Evolutionary conservation across 306 rosid genomes (phyloP), one percentile per base, ranked within the genome.

Genomic region (Vigna angularis): DNA sequence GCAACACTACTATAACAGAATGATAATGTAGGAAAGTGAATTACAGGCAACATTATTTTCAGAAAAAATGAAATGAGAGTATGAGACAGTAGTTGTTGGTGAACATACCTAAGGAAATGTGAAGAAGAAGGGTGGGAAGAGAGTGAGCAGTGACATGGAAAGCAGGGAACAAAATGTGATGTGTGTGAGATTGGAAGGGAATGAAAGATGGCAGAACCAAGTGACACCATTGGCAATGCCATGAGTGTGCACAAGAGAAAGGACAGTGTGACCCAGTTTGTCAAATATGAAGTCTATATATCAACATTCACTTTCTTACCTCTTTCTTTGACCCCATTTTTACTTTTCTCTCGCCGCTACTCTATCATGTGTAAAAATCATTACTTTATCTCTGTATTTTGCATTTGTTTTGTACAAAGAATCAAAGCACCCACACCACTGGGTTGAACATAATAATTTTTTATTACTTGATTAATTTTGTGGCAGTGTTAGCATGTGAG

Each of bases 191-290:
- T 9, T 24, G 79, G 53, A 51, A 34, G 6, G 24, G 75, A 48
- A 55, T 77, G 75, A 26, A 68, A 63, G 11, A 32, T 77, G 40
- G 57, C 28, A 5, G 69, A 11, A n/a, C 40, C 34, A 68, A 45
- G 30, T 48, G 69, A 55, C 70, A 9, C 5, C 82, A 68, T 77
- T 66, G 70, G 51, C 58, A 76, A 7, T 76, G 66, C 2, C 61
- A 48, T 66, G 49, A 6, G 0, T 42, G 53, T 66, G 72, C 32
- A n/a, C 3, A 15, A 24, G 13, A 65, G 65, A 48, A 16, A 36
- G 53, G 73, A 75, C 40, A 63, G 11, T 22, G 14, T 44, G 14
- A 44, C 14, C 14, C 11, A 44, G 50, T 45, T 12, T 12, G 16
- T 45, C 5, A 12, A 12, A 11, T 45, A 4, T 49, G 7, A 49